phyloP scores from a whole-genome alignment of 306 rosid genomes.

The Styphnolobium japonicum region DNA sequence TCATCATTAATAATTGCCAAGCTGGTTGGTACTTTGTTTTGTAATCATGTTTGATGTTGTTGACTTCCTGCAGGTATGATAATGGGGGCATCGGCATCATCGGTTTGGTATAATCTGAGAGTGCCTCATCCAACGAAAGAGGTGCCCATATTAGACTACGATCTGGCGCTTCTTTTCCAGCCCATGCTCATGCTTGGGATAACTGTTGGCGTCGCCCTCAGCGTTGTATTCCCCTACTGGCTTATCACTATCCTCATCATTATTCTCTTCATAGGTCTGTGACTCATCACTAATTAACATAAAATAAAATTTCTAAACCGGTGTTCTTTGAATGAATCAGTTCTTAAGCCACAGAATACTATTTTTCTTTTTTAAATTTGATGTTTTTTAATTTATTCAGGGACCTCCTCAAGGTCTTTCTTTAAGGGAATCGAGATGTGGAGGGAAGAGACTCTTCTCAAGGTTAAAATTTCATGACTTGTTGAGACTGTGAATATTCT shows the following conservation, averaged over 20 bases:
- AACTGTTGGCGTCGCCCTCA: constrained; percentile 80
- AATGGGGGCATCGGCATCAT: constrained; percentile 90
- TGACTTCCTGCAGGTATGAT: constrained; percentile 69
- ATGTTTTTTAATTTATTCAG: constrained; percentile 28
- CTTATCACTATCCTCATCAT: constrained; percentile 86
- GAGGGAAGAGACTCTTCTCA: constrained; percentile 66
- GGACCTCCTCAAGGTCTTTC: constrained; percentile 86
- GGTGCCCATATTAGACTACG: constrained; percentile 84
- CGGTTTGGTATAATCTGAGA: constrained; percentile 90
- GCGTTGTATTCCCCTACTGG: constrained; percentile 97
- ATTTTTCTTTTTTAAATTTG: background rate
- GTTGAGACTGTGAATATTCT: background rate
- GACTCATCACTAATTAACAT: background rate
- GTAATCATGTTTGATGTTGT: background rate
- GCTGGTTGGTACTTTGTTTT: background rate
- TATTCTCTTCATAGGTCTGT: constrained; percentile 72
- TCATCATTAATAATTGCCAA: background rate
- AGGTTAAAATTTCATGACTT: constrained; percentile 36
- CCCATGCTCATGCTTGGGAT: constrained; percentile 97
- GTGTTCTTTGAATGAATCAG: background rate
- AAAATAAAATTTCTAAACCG: background rate
- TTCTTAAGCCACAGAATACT: background rate
- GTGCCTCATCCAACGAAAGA: constrained; percentile 82
- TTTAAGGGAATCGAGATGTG: constrained; percentile 72
- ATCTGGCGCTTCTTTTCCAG: constrained; percentile 82